A percentile compares a stretch with the other conserved stretches of the same genome.
phyloP scores from a whole-genome alignment of 441 rosid species.

The Aquilaria agallochum region DNA sequence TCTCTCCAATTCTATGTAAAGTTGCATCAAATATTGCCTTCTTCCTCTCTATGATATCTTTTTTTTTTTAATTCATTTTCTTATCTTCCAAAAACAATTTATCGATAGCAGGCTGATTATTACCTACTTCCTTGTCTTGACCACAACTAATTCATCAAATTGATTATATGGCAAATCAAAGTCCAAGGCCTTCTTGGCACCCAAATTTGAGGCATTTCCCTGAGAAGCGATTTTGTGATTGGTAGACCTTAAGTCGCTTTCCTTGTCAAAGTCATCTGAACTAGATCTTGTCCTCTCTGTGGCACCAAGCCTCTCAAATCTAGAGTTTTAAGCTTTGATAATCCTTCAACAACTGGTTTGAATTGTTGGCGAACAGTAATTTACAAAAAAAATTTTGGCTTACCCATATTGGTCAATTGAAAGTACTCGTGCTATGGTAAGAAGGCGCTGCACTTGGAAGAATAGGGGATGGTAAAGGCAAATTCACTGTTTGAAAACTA shows the following conservation, averaged over 20 bases:
- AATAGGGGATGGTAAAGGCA: too few species aligned
- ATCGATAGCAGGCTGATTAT: conserved; percentile 16
- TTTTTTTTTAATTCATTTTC: conserved; percentile 22
- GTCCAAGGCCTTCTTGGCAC: conserved; percentile 41
- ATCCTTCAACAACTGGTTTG: conserved; percentile 15
- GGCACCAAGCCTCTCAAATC: conserved; percentile 9
- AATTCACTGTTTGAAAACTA: too few species aligned
- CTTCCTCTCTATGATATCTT: conserved; percentile 45
- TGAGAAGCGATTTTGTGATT: conserved; percentile 24
- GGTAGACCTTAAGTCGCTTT: conserved; percentile 24
- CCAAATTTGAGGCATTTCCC: conserved; percentile 22
- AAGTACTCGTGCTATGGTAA: too few species aligned
- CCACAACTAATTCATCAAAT: conserved; percentile 16
- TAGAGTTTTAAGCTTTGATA: conserved; percentile 17
- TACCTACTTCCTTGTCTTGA: conserved; percentile 8
- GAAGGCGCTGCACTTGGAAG: too few species aligned
- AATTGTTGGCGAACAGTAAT: conserved; percentile 5
- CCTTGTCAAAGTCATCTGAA: conserved; percentile 26
- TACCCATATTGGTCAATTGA: too few species aligned
- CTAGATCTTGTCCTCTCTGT: conserved; percentile 17
- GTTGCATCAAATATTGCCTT: conserved; percentile 52
- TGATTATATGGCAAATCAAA: conserved; percentile 37
- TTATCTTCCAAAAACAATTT: conserved; percentile 15
- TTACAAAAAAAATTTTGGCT: too few species aligned
- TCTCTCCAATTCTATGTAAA: conserved; percentile 82